Base-by-base conservation (phyloP, 106 monocot genomes). In the Amphibolis antarctica region DNA sequence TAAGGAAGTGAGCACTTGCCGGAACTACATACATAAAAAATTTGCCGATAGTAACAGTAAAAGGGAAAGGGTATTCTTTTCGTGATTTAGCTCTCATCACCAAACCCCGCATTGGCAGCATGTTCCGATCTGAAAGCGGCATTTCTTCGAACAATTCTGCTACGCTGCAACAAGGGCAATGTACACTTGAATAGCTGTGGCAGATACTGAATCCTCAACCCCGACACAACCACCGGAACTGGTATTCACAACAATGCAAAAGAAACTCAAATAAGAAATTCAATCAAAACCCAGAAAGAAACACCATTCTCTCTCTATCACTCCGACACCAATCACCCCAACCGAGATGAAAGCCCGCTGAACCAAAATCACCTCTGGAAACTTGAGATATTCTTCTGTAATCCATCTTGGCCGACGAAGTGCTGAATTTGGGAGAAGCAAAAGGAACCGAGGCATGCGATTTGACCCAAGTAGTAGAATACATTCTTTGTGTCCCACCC, bases 121-220 rank as follows among this genome's bases (percentile, higher is more conserved):
- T 52, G 18, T 66, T 66, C 29, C 28, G 30, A 66, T 23, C 44
- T 53, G 24, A 51, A 22, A 29, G n/a, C 29, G 28, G 65, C 65
- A 66, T 66, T 66, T 66, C 51, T 27, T 66, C 50, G 48, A 51
- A 51, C 65, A 66, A n/a, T 27, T 66, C 28, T 51, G 5, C 29
- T 25, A 9, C 65, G 15, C 30, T 25, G 23, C 12, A 14, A 63
- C 44, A 46, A 46, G 25, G 63, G 63, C 43, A 63, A 7, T 26
- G 15, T 46, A 46, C 9, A 26, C 20, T 20, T 46, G 14, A 63
- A n/a, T 31, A 13, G 14, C 20, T 46, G 42, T 18, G 20, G 4
- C 21, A 15, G 43, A 42, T 31, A 20, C 19, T 19, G 60, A 60
- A 60, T n/a, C 20, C 60, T 19, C 13, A 60, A 31, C 27, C 36